Evolutionary conservation across 495 filamentous ascomycete species (phyloP).

Genomic region (Trichodelitschia bisporula): DNA sequence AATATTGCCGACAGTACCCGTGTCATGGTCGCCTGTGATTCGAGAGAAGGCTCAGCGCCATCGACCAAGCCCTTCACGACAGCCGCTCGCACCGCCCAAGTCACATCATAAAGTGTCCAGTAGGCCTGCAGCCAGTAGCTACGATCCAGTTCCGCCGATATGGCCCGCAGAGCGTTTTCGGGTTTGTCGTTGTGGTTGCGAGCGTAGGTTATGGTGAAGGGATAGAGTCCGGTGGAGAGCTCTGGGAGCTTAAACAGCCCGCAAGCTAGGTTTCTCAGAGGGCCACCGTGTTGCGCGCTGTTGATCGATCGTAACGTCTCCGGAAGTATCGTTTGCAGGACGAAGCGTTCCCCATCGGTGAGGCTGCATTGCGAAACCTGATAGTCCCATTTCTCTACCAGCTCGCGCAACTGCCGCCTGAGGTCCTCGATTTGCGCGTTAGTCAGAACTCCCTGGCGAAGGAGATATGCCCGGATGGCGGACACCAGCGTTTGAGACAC

Average conservation of each 20-base stretch:
- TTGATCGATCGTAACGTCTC: not conserved
- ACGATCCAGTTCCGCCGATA: not conserved
- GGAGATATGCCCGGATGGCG: not conserved
- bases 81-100: not conserved
- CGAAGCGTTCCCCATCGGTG: not conserved
- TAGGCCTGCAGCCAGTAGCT: not conserved
- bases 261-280: not conserved
- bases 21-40: not conserved
- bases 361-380: not conserved
- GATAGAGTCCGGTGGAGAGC: not conserved
- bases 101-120: not conserved
- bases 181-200: not conserved
- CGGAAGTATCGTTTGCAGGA: not conserved
- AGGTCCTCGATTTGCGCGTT: not conserved
- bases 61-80: not conserved
- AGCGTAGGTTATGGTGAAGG: not conserved
- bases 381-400: not conserved
- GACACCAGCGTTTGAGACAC: not conserved
- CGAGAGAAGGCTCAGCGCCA: not conserved
- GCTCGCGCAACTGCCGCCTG: not conserved
- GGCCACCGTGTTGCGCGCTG: not conserved
- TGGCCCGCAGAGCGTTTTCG: not conserved
- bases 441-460: not conserved
- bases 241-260: not conserved
- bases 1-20: not conserved